Percentiles rank a stretch among this genome's conserved stretches.
These are phyloP conservation scores for Carex parvula DNA, from an alignment of 176 grass and related monocot species.

Conservation along the genomic window DNA sequence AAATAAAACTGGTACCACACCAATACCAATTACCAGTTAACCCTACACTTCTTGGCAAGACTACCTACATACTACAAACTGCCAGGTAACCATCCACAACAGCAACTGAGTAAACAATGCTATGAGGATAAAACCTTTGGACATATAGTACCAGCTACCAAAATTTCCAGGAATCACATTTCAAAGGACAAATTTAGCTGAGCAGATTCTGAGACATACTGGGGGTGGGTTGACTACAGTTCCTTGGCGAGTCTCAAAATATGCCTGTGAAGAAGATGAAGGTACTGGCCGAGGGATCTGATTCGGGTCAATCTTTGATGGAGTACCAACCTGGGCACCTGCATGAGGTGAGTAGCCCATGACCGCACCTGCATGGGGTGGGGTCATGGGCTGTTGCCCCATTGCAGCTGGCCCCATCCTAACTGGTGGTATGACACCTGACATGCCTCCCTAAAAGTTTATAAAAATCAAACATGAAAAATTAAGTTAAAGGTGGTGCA, in stretches of 20 bases:
- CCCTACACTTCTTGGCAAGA: neutral
- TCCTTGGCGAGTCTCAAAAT: slow-evolving; percentile 78
- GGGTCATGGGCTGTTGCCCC: slow-evolving; percentile 32
- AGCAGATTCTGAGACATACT: slow-evolving; percentile 37
- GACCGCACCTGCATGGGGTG: slow-evolving; percentile 30
- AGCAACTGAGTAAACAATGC: neutral
- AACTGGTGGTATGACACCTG: slow-evolving; percentile 36
- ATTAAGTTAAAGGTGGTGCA: neutral
- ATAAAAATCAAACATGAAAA: slow-evolving; percentile 2
- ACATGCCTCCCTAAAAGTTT: slow-evolving; percentile 36
- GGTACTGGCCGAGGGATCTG: slow-evolving; percentile 77
- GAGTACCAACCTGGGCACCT: slow-evolving; percentile 54
- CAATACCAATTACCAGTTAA: neutral
- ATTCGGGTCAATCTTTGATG: slow-evolving; percentile 83
- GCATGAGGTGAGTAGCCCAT: slow-evolving; percentile 66
- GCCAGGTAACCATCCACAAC: neutral
- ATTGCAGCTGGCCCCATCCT: slow-evolving; percentile 35
- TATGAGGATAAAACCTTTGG: neutral
- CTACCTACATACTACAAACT: slow-evolving; percentile 6
- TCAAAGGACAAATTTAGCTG: neutral
- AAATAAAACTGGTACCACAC: neutral
- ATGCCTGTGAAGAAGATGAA: slow-evolving; percentile 40
- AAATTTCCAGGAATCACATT: neutral
- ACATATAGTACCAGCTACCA: neutral
- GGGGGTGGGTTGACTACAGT: slow-evolving; percentile 65